Evolutionary conservation across 2,329 filamentous ascomycete genomes (phyloP).

Genomic region (Aspergillus tamarii): DNA sequence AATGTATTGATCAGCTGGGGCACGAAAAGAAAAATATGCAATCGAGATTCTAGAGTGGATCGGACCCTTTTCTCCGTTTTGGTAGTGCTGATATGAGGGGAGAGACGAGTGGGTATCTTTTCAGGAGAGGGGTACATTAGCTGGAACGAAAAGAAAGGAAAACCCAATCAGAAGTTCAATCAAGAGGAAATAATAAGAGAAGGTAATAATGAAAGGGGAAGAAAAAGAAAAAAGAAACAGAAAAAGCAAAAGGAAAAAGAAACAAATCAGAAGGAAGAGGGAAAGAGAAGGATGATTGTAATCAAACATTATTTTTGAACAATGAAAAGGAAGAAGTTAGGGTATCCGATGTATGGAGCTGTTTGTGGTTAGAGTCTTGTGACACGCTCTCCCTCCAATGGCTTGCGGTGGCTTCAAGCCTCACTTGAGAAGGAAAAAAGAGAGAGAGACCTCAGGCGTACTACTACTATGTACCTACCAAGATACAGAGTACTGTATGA

Average conservation of each 20-base stretch:
- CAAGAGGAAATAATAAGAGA: not conserved
- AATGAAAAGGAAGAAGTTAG: not conserved
- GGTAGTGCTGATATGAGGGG: not conserved
- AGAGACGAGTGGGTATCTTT: not conserved
- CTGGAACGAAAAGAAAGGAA: not conserved
- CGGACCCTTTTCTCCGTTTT: not conserved
- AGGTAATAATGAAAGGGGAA: not conserved
- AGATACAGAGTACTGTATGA: not conserved
- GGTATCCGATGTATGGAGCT: not conserved
- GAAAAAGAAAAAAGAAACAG: not conserved
- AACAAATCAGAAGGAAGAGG: not conserved
- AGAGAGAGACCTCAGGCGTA: too few species aligned
- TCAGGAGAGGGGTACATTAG: not conserved
- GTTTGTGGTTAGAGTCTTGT: conserved; percentile 7
- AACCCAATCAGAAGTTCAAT: not conserved
- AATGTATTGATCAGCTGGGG: conserved; percentile 5
- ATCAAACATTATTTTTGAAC: conserved; percentile 2
- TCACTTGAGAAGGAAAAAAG: not conserved
- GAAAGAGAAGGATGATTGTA: not conserved
- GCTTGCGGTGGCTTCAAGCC: conserved; percentile 3
- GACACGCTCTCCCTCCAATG: conserved; percentile 1
- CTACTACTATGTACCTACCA: not conserved
- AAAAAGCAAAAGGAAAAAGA: not conserved
- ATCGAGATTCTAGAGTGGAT: conserved; percentile 6
- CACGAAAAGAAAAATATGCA: not conserved